Conservation (phyloP, 1,139 yeast species). For the Pichia sp. region DNA sequence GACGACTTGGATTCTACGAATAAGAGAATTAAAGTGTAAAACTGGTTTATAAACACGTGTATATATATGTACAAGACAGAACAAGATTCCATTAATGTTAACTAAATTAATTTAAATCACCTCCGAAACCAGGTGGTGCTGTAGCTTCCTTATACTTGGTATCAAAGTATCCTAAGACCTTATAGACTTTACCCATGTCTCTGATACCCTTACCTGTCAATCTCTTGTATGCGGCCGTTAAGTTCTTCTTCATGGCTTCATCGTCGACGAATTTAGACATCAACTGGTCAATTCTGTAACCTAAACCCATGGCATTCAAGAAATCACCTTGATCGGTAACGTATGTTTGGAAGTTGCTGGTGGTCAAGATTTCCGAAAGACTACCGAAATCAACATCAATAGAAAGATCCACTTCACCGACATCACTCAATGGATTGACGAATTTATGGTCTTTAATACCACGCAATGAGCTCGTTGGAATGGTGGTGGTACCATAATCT, state of each 20-base stretch:
- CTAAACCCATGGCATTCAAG: conserved; percentile 75
- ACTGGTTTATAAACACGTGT: not conserved
- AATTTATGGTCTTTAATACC: conserved; percentile 74
- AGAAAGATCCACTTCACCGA: conserved; percentile 82
- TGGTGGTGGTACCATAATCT: conserved; percentile 71
- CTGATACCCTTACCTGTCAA: conserved; percentile 60
- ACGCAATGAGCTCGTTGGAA: conserved; percentile 69
- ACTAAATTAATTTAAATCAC: conserved; percentile 5
- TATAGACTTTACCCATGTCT: conserved; percentile 78
- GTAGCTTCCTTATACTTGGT: conserved; percentile 32
- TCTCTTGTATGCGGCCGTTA: conserved; percentile 60
- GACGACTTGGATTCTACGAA: not conserved
- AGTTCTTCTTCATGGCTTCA: conserved; percentile 41
- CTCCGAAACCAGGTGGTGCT: conserved; percentile 47
- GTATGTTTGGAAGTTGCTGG: conserved; percentile 33
- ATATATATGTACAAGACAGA: not conserved
- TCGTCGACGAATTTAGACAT: conserved; percentile 34
- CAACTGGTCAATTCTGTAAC: conserved; percentile 61
- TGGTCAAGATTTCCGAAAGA: conserved; percentile 22
- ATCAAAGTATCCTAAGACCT: conserved; percentile 66
- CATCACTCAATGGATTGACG: conserved; percentile 72
- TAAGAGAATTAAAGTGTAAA: conserved; percentile 3
- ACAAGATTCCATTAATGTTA: not conserved
- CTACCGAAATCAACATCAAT: conserved; percentile 73
- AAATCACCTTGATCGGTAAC: conserved; percentile 81